A percentile compares a stretch with the other conserved stretches of the same genome.
Conservation (phyloP, 1,284 basidiomycete genomes). For the Pisolithus thermaeus region DNA sequence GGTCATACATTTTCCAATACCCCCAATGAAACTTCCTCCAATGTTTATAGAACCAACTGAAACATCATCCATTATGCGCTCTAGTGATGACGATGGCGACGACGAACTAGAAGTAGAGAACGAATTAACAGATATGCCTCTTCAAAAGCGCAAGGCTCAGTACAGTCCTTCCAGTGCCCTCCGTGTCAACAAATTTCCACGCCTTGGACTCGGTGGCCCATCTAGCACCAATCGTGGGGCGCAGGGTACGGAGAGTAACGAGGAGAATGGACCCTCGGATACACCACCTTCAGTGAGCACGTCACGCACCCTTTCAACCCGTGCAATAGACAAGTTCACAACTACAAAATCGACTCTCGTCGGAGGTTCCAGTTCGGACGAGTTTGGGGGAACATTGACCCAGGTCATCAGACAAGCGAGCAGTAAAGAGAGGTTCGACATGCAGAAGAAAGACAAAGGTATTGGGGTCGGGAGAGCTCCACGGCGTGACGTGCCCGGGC, state of each 20-base stretch:
- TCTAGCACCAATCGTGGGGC: neutral
- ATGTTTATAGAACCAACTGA: slow-evolving; percentile 8
- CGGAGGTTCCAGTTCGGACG: slow-evolving; percentile 11
- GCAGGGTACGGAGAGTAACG: neutral
- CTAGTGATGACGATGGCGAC: slow-evolving; percentile 12
- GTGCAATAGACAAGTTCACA: neutral
- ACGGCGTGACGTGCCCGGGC: neutral
- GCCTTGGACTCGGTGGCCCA: slow-evolving; percentile 12
- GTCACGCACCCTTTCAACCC: neutral
- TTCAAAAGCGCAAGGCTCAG: slow-evolving; percentile 24
- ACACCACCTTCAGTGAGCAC: slow-evolving; percentile 5
- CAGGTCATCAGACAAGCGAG: slow-evolving; percentile 10
- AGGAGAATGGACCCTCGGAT: slow-evolving; percentile 5
- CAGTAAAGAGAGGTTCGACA: neutral
- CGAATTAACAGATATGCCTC: slow-evolving; percentile 6
- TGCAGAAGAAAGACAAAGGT: slow-evolving; percentile 4
- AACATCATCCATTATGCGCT: slow-evolving; percentile 13
- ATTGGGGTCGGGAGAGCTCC: neutral
- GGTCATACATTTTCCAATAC: neutral
- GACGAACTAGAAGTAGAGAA: slow-evolving; percentile 15
- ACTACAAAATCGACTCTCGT: neutral
- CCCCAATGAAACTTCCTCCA: neutral
- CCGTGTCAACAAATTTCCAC: slow-evolving; percentile 14
- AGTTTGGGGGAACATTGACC: slow-evolving; percentile 9
- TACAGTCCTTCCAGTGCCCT: slow-evolving; percentile 7